Base-by-base conservation (phyloP, 2,329 filamentous ascomycete species). In the Coleophoma eucalyptorum region DNA sequence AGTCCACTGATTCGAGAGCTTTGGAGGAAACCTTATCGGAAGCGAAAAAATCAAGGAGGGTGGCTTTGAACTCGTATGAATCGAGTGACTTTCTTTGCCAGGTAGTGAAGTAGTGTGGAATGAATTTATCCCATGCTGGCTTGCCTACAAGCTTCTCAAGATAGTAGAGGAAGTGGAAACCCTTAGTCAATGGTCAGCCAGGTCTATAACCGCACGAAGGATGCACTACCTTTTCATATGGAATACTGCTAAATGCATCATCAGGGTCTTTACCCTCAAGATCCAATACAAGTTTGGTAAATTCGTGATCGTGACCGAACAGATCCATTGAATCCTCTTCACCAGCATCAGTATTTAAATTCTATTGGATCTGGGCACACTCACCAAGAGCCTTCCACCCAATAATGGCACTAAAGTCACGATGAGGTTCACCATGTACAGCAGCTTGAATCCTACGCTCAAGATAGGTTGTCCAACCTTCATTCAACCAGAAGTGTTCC, bases 371-470 rank as follows among this genome's bases (percentile, higher is more conserved):
- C 21, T 8, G 10, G 4, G 26, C 26, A 26, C 26, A 59, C 73
- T 50, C 65, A 63, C 62, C 58, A 11, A 66, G 45, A 2, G 86
- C 81, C 66, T 96, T 94, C 93, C 93, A 97, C 53, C 94, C 94
- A 57, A 97, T 95, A 58, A 97, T 96, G 56, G 93, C 86, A 8
- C 89, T 95, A 69, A 99, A 97, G 71, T 97, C 89, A 55, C 94
- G 89, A 65, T 95, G 86, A 4, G 88, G 73, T 56, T 93, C 87
- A 43, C 91, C 91, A 61, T 97, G 91, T 42, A 96, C 76, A 18
- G 76, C 80, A 13, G 84, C 87, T 57, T 85, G 79, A 52, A 95
- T 90, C 45, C 94, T 82, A 48, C 94, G 87, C 72, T 99, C 94
- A 5, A 97, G 79, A 64, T 99, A 99, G 18, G 87, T 88, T 0